Conservation (phyloP, 208 protist species). For the Phytomonas serpens region DNA sequence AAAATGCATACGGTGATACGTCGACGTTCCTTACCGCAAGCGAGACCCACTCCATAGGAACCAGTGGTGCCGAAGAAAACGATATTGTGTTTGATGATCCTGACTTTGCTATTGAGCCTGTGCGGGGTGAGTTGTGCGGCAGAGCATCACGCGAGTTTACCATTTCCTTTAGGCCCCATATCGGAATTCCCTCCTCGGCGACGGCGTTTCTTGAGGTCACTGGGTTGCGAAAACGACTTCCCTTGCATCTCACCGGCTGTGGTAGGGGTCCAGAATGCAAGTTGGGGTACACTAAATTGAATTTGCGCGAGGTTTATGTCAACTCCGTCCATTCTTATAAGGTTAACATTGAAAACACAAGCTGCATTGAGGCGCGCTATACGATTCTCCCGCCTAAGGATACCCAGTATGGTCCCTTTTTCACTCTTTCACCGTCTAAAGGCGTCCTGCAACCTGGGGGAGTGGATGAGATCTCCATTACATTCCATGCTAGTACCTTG, state of each 20-base stretch:
- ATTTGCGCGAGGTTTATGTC: slow-evolving; percentile 94
- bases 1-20: slow-evolving; percentile 26
- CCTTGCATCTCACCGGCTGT: slow-evolving; percentile 65
- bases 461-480: slow-evolving; percentile 50
- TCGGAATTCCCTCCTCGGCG: slow-evolving; percentile 55
- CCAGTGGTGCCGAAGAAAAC: slow-evolving; percentile 5
- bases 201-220: slow-evolving; percentile 84
- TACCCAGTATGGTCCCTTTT: slow-evolving; percentile 29
- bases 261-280: slow-evolving; percentile 86
- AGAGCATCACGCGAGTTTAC: slow-evolving; percentile 69
- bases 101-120: slow-evolving; percentile 86
- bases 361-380: slow-evolving; percentile 87
- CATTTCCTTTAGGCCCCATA: slow-evolving; percentile 85
- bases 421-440: slow-evolving; percentile 69
- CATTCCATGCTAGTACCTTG: slow-evolving; percentile 80
- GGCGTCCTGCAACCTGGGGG: slow-evolving; percentile 71
- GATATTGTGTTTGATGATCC: slow-evolving; percentile 26
- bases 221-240: slow-evolving; percentile 57
- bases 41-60: background rate
- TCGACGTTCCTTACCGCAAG: slow-evolving; percentile 3
- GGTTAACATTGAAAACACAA: slow-evolving; percentile 84
- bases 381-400: slow-evolving; percentile 46
- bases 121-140: slow-evolving; percentile 76
- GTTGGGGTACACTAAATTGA: slow-evolving; percentile 82
- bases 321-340: slow-evolving; percentile 90